These are phyloP conservation scores for Xylaria sp. DNA, from an alignment of 2,329 filamentous ascomycete species.

Conservation along the genomic window DNA sequence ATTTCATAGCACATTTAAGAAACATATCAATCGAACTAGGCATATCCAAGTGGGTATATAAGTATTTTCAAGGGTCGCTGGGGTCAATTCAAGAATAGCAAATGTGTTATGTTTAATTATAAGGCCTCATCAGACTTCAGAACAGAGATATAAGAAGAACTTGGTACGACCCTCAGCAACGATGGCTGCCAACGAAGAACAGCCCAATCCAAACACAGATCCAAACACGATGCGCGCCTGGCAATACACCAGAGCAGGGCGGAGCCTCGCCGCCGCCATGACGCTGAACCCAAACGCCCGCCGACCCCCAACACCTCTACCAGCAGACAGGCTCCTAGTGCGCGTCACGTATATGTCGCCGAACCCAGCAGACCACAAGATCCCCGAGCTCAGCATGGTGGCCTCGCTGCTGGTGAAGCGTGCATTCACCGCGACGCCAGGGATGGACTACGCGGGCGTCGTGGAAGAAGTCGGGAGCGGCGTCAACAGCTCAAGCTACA, in stretches of 20 bases:
- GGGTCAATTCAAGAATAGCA: background rate
- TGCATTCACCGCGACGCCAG: constrained; percentile 57
- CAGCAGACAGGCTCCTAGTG: constrained; percentile 62
- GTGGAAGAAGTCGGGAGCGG: constrained; percentile 48
- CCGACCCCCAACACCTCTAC: constrained; percentile 53
- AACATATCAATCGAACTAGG: background rate
- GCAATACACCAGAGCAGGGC: constrained; percentile 60
- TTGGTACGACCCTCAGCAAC: background rate
- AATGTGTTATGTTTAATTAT: background rate
- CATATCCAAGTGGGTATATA: background rate
- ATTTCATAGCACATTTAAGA: background rate
- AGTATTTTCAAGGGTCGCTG: background rate
- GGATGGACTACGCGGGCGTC: constrained; percentile 61
- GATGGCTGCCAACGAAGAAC: constrained; percentile 17
- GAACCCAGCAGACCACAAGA: constrained; percentile 74
- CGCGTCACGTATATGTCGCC: constrained; percentile 63
- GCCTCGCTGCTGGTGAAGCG: constrained; percentile 53
- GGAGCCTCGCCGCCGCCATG: constrained; percentile 64
- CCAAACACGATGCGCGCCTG: constrained; percentile 63
- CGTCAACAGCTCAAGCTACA: constrained; percentile 41
- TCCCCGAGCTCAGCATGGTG: constrained; percentile 60
- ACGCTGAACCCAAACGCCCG: constrained; percentile 54
- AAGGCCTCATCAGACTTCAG: background rate
- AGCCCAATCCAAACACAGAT: background rate
- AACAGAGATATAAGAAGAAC: constrained; percentile 7